Percentiles rank a stretch among this genome's conserved stretches.
phyloP scores from a whole-genome alignment of 257 asterid genomes.

The Solanum corneliomulleri region DNA sequence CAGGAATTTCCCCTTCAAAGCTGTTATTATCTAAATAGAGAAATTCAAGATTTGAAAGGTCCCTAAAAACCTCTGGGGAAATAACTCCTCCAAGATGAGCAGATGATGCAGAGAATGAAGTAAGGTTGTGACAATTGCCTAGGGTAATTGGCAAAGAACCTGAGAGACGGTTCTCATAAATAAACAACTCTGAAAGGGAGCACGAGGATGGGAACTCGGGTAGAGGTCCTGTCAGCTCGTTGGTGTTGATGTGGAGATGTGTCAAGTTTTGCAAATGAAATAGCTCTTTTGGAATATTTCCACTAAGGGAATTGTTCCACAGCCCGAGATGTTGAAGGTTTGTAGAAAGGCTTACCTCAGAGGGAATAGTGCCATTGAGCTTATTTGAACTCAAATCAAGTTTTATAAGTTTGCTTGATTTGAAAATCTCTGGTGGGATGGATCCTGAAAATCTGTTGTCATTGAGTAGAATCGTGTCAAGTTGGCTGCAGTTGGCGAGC shows the following conservation, averaged over 20 bases:
- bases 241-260: slow-evolving; percentile 4
- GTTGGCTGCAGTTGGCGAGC: slow-evolving; percentile 29
- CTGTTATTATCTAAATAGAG: slow-evolving; percentile 10
- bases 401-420: slow-evolving; percentile 10
- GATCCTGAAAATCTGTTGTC: slow-evolving; percentile 19
- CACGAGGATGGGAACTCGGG: slow-evolving; percentile 17
- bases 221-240: slow-evolving; percentile 12
- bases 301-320: slow-evolving; percentile 9
- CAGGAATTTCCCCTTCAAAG: slow-evolving; percentile 35
- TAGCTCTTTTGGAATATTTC: slow-evolving; percentile 24
- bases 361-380: slow-evolving; percentile 24
- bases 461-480: slow-evolving; percentile 11
- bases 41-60: slow-evolving; percentile 6
- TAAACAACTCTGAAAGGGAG: slow-evolving; percentile 13
- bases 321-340: neutral
- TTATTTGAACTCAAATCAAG: slow-evolving; percentile 26
- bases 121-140: slow-evolving; percentile 26
- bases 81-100: slow-evolving; percentile 27
- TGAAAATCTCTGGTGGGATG: slow-evolving; percentile 27
- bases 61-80: slow-evolving; percentile 11
- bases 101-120: slow-evolving; percentile 7
- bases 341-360: neutral
- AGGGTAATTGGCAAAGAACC: slow-evolving; percentile 27
- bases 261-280: slow-evolving; percentile 22
- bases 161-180: slow-evolving; percentile 10